Conservation (phyloP, 1,139 yeast species). For the Saccharomyces uvarum region DNA sequence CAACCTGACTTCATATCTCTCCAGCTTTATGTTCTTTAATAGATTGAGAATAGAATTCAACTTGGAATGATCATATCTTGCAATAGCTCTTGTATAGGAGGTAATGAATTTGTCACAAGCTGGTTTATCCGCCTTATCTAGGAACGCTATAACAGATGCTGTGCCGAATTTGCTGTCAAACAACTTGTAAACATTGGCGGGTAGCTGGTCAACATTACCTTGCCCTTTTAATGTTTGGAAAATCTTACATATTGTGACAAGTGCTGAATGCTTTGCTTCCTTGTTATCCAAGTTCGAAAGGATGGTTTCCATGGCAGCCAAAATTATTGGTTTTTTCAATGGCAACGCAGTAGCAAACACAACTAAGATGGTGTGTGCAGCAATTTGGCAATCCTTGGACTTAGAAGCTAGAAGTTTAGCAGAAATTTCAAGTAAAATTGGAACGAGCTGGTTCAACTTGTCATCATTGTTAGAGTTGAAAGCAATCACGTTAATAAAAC, state of each 20-base stretch:
- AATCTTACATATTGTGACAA: constrained; percentile 34
- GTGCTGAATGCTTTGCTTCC: constrained; percentile 35
- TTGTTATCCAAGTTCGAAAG: constrained; percentile 39
- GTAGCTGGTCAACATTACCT: constrained; percentile 35
- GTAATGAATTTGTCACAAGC: constrained; percentile 33
- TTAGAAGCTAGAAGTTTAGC: constrained; percentile 46
- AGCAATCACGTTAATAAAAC: constrained; percentile 59
- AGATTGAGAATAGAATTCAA: constrained; percentile 28
- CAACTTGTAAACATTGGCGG: constrained; percentile 33
- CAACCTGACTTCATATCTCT: constrained; percentile 35
- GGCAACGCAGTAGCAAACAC: constrained; percentile 72
- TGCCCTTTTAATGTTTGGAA: constrained; percentile 36
- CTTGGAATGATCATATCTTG: constrained; percentile 35
- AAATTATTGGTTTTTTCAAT: constrained; percentile 52
- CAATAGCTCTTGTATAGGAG: constrained; percentile 33
- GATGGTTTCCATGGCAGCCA: constrained; percentile 66
- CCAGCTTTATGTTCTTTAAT: constrained; percentile 28
- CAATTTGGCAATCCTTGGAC: constrained; percentile 62
- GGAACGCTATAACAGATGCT: constrained; percentile 22
- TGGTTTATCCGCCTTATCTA: constrained; percentile 21
- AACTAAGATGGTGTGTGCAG: constrained; percentile 74
- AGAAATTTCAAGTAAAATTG: constrained; percentile 49
- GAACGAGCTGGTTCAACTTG: constrained; percentile 38
- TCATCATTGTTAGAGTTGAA: constrained; percentile 39
- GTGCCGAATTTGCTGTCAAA: constrained; percentile 23